Conservation (phyloP, 495 filamentous ascomycete species). For the Lasiosphaeria hispida region DNA sequence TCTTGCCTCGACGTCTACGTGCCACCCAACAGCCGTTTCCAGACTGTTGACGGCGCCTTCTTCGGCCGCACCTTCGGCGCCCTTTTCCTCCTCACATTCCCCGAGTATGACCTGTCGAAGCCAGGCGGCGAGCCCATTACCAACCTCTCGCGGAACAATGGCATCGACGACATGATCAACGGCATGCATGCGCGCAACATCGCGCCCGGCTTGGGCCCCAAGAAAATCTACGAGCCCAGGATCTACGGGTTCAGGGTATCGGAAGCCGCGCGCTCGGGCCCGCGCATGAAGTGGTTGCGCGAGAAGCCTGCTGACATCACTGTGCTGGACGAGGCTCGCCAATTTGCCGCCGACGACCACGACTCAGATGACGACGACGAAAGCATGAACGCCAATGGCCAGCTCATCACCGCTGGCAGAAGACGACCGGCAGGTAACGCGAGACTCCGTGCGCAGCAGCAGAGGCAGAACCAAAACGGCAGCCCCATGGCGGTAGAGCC, state of each 20-base stretch:
- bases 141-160: constrained; percentile 32
- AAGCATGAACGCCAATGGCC: constrained; percentile 42
- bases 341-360: constrained; percentile 49
- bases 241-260: constrained; percentile 97
- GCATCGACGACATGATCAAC: constrained; percentile 64
- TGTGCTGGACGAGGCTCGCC: constrained; percentile 76
- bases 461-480: constrained; percentile 38
- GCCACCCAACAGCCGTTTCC: constrained; percentile 94
- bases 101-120: constrained; percentile 79
- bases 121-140: constrained; percentile 45
- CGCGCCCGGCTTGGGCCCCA: constrained; percentile 78
- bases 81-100: constrained; percentile 97
- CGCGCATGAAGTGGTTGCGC: constrained; percentile 94
- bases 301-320: constrained; percentile 74
- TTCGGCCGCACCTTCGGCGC: constrained; percentile 93
- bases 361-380: constrained; percentile 48
- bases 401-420: constrained; percentile 26
- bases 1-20: constrained; percentile 96
- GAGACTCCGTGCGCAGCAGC: constrained; percentile 20
- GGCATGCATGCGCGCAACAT: constrained; percentile 80
- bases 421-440: constrained; percentile 34
- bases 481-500: constrained; percentile 54
- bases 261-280: constrained; percentile 79
- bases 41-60: constrained; percentile 96
- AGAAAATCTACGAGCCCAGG: constrained; percentile 85